phyloP scores from a whole-genome alignment of 1,139 yeast species.

The Meyerozyma athensensis region DNA sequence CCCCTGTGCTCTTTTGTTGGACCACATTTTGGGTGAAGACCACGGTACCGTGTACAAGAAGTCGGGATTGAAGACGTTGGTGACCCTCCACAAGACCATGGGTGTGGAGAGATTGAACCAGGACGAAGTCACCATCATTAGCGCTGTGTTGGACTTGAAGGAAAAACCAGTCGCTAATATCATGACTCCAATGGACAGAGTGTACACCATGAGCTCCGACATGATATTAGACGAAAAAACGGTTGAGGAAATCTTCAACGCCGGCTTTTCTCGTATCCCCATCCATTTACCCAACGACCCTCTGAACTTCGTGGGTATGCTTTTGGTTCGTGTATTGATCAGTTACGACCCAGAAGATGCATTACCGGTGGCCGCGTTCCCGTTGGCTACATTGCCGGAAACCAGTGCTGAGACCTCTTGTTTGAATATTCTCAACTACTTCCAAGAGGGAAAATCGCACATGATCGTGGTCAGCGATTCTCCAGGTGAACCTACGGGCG shows the following conservation, averaged over 20 bases:
- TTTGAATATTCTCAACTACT: slow-evolving; percentile 85
- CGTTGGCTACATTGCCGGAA: slow-evolving; percentile 93
- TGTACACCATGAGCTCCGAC: slow-evolving; percentile 84
- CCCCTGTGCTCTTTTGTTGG: slow-evolving; percentile 81
- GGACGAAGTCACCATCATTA: slow-evolving; percentile 94
- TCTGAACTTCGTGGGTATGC: slow-evolving; percentile 89
- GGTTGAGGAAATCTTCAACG: slow-evolving; percentile 86
- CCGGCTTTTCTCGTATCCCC: slow-evolving; percentile 96
- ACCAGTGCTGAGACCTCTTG: slow-evolving; percentile 91
- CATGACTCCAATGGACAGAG: slow-evolving; percentile 94
- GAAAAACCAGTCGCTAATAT: slow-evolving; percentile 82
- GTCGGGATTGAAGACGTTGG: slow-evolving; percentile 89
- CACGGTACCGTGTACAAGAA: slow-evolving; percentile 94
- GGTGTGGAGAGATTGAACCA: slow-evolving; percentile 90
- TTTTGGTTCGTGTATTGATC: slow-evolving; percentile 83
- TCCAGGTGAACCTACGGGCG: slow-evolving; percentile 88
- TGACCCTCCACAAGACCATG: slow-evolving; percentile 89
- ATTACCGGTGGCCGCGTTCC: slow-evolving; percentile 86
- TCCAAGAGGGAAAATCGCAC: slow-evolving; percentile 96
- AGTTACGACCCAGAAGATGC: slow-evolving; percentile 97
- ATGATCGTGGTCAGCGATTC: slow-evolving; percentile 88
- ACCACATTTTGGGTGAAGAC: slow-evolving; percentile 84
- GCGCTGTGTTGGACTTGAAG: slow-evolving; percentile 89
- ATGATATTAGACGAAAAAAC: slow-evolving; percentile 75
- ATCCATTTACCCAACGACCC: slow-evolving; percentile 90